A percentile compares a stretch with the other conserved stretches of the same genome.
Evolutionary conservation across 2,329 filamentous ascomycete species (phyloP).

Genomic region (Beauveria asiatica): DNA sequence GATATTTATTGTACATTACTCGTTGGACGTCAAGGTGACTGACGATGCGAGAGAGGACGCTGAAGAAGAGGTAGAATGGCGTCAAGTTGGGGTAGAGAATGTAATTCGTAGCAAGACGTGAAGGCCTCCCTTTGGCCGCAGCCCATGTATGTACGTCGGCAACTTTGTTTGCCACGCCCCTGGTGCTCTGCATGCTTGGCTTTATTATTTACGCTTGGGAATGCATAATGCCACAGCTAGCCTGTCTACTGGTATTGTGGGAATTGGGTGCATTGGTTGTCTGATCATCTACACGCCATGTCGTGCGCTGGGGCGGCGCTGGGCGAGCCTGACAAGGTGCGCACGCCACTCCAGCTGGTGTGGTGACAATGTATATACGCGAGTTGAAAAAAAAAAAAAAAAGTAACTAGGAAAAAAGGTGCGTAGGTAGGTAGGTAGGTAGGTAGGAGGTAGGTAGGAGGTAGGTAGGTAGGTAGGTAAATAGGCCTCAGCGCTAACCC

Average conservation of each 20-base stretch:
- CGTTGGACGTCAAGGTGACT: neutral
- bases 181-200: neutral
- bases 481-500: neutral
- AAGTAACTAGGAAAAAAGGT: neutral
- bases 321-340: conserved; percentile 1
- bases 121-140: neutral
- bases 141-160: neutral
- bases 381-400: too few relatives aligned
- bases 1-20: neutral
- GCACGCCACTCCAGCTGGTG: neutral
- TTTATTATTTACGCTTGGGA: neutral
- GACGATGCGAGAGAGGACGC: neutral
- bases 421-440: neutral
- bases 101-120: neutral
- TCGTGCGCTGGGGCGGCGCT: neutral
- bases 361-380: neutral
- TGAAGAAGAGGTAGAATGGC: neutral
- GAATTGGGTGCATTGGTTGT: neutral
- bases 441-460: too few relatives aligned
- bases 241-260: neutral
- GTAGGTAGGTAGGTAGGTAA: too few relatives aligned
- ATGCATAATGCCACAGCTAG: neutral
- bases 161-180: neutral
- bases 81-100: neutral
- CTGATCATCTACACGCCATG: neutral